phyloP scores from a whole-genome alignment of 208 protist species.

The Trypanosoma caninum region DNA sequence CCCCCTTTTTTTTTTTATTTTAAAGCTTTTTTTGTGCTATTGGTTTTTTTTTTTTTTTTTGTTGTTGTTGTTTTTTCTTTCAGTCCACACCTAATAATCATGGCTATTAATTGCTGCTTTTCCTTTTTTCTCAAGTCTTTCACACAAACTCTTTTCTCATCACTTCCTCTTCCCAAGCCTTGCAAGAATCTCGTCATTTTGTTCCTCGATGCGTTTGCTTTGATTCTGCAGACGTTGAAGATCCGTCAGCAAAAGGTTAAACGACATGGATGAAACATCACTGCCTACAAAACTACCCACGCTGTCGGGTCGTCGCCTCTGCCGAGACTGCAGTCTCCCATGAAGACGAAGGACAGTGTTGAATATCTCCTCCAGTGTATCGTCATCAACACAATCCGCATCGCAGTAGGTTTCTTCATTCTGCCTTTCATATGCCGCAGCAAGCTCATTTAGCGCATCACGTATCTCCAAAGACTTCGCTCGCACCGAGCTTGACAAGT shows the following conservation, averaged over 20 bases:
- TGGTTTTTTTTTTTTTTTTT: too few relatives aligned
- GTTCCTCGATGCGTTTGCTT: conserved; percentile 47
- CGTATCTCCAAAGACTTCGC: conserved; percentile 21
- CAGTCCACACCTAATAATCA: too few relatives aligned
- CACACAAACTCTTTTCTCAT: neutral
- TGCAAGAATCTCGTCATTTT: conserved; percentile 54
- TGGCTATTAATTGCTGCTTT: too few relatives aligned
- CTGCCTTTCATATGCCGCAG: conserved; percentile 16
- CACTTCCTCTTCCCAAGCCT: conserved; percentile 9
- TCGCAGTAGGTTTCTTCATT: neutral
- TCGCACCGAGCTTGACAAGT: conserved; percentile 5
- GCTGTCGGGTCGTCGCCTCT: conserved; percentile 17
- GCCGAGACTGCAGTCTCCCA: conserved; percentile 34
- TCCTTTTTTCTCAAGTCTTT: too few relatives aligned
- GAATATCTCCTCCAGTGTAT: conserved; percentile 23
- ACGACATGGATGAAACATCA: conserved; percentile 15
- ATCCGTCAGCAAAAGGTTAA: conserved; percentile 30
- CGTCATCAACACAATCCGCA: conserved; percentile 24
- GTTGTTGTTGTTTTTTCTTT: too few relatives aligned
- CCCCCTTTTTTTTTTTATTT: neutral
- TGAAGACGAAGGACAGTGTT: conserved; percentile 27
- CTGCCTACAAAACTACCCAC: conserved; percentile 18
- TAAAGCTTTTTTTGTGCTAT: too few relatives aligned
- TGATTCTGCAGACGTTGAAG: conserved; percentile 49
- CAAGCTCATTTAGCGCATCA: conserved; percentile 14